Base-by-base conservation (phyloP, 2,329 filamentous ascomycete species). In the Decorospora gaudefroyi region DNA sequence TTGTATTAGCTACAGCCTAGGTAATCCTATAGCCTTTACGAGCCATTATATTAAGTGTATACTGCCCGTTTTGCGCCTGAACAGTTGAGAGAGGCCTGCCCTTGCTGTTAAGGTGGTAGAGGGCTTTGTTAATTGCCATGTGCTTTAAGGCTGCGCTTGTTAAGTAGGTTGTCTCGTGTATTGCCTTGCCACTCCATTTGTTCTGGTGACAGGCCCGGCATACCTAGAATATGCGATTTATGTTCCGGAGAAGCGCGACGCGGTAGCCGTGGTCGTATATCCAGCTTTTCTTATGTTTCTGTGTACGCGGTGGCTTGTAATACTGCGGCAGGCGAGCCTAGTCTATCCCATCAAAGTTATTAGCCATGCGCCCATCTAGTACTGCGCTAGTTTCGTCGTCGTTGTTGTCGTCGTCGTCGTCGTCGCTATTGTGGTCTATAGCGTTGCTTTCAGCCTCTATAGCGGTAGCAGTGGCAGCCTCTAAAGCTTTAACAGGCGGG, bases 161-260 rank as follows among this genome's bases (percentile, higher is more conserved):
- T 9, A 17, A 33, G n/a, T 10, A 11, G 6, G 30, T 33, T n/a
- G 12, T 23, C 16, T 33, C 30, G 16, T 33, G 19, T 19, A 33
- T 33, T 19, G 19, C 9, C 21, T 33, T 33, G 15, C 16, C 27
- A 15, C 27, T 30, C 12, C n/a, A 30, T 7, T 15, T 12, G 30
- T 33, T 19, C 4, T 13, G 13, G 17, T 33, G 30, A 18, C 25
- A 26, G 16, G 8, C n/a, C 13, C 34, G 13, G 15, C 22, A 29
- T 9, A 27, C 16, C 17, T 11, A 33, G 30, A 33, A 33, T 9
- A 33, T 33, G 9, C 30, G 15, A 62, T 65, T 52, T 52, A 31
- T 15, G 41, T 55, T 49, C 38, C 23, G 55, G 26, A 33, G 39
- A 53, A 36, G 19, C 9, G 19, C 19, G 23, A 36, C 33, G 23